These are phyloP conservation scores for Kwoniella mangroviensis DNA, from an alignment of 768 basidiomycete species.

Conservation along the genomic window DNA sequence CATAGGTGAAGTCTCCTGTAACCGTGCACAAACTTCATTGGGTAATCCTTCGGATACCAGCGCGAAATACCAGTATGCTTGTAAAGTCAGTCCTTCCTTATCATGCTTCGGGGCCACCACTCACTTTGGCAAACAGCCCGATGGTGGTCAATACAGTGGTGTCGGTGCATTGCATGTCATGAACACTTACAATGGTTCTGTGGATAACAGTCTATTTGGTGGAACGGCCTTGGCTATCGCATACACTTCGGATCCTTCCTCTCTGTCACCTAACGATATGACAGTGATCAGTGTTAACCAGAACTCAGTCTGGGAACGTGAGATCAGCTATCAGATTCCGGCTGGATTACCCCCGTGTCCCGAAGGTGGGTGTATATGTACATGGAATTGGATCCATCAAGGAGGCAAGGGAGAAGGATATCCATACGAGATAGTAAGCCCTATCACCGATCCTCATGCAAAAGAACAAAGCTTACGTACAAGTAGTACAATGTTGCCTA, in stretches of 20 bases:
- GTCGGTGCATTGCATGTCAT: conserved; percentile 40
- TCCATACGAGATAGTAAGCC: conserved; percentile 40
- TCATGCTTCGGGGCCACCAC: background rate
- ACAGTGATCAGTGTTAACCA: conserved; percentile 76
- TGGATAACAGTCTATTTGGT: conserved; percentile 35
- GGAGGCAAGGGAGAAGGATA: conserved; percentile 40
- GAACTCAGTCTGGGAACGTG: conserved; percentile 73
- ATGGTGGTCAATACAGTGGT: conserved; percentile 8
- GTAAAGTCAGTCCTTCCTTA: conserved; percentile 17
- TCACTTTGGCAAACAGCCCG: conserved; percentile 2
- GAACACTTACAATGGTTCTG: conserved; percentile 27
- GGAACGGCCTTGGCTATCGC: conserved; percentile 68
- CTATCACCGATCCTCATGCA: no score
- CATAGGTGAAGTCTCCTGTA: conserved; percentile 29
- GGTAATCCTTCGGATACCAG: conserved; percentile 17
- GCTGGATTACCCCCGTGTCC: conserved; percentile 72
- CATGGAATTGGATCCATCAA: conserved; percentile 63
- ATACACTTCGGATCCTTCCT: conserved; percentile 68
- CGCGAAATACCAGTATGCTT: conserved; percentile 21
- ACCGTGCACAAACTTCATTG: conserved; percentile 21
- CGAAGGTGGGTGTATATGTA: conserved; percentile 63
- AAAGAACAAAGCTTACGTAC: conserved; percentile 3
- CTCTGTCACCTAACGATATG: conserved; percentile 71
- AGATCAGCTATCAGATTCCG: conserved; percentile 73
- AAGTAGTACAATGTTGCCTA: conserved; percentile 40